phyloP scores from a whole-genome alignment of 2,329 filamentous ascomycete genomes.

The Xylariaceae sp. region DNA sequence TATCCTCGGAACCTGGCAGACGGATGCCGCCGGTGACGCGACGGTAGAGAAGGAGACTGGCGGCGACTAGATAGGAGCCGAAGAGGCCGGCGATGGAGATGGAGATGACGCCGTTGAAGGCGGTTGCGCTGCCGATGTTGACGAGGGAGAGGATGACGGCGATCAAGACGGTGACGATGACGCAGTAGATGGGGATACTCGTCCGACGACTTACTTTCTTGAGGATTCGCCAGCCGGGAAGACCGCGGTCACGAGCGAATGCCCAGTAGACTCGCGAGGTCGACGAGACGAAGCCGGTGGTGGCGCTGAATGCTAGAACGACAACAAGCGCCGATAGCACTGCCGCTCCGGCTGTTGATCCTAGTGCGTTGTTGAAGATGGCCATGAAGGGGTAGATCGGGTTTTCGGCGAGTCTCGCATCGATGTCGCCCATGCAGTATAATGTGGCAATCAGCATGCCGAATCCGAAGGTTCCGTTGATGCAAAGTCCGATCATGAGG shows the following conservation, averaged over 20 bases:
- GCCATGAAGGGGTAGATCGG: slow-evolving; percentile 56
- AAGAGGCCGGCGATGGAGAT: slow-evolving; percentile 25
- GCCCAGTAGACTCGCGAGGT: slow-evolving; percentile 54
- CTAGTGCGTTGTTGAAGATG: slow-evolving; percentile 49
- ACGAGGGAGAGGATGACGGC: slow-evolving; percentile 23
- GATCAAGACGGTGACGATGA: slow-evolving; percentile 19
- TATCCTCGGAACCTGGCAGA: slow-evolving; percentile 12
- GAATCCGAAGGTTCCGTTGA: slow-evolving; percentile 50
- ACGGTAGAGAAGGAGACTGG: slow-evolving; percentile 18
- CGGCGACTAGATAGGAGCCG: slow-evolving; percentile 23
- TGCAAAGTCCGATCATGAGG: slow-evolving; percentile 42
- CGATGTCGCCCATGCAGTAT: slow-evolving; percentile 49
- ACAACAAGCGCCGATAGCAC: slow-evolving; percentile 47
- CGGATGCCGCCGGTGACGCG: slow-evolving; percentile 21
- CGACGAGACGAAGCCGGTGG: slow-evolving; percentile 50
- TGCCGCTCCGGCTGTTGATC: slow-evolving; percentile 43
- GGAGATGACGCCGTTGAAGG: slow-evolving; percentile 26
- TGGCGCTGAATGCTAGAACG: slow-evolving; percentile 44
- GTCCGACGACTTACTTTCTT: slow-evolving; percentile 22
- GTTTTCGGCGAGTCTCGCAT: slow-evolving; percentile 38
- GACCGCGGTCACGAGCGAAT: slow-evolving; percentile 34
- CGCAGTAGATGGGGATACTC: slow-evolving; percentile 20
- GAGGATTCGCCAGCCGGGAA: slow-evolving; percentile 22
- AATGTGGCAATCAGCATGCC: slow-evolving; percentile 52
- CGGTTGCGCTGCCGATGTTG: slow-evolving; percentile 21